A percentile compares a stretch with the other conserved stretches of the same genome.
Evolutionary conservation across 768 basidiomycete genomes (phyloP).

Genomic region (Boletus sp.): DNA sequence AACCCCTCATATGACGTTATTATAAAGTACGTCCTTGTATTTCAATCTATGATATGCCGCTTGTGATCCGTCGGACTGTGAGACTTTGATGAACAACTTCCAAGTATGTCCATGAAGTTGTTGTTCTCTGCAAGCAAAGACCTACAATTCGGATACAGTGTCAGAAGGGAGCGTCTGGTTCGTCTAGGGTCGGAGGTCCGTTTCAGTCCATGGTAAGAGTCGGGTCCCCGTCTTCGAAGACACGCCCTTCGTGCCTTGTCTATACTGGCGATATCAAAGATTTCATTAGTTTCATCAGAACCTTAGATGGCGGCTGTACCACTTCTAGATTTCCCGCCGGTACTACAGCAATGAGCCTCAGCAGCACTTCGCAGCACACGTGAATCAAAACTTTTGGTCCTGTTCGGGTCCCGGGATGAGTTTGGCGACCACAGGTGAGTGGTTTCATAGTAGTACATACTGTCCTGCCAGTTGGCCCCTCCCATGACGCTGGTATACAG

Average conservation of each 20-base stretch:
- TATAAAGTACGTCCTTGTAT: not conserved
- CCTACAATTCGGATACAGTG: not conserved
- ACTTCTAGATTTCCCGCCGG: not conserved
- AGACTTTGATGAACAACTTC: not conserved
- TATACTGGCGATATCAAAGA: not conserved
- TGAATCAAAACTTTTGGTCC: not conserved
- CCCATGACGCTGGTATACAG: constrained; percentile 5
- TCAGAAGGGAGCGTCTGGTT: not conserved
- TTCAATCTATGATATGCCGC: not conserved
- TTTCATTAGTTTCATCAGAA: not conserved
- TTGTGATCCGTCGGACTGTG: not conserved
- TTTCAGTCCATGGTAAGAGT: too few relatives aligned
- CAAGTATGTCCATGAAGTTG: too few relatives aligned
- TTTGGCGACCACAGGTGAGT: constrained; percentile 10
- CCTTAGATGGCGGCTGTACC: not conserved
- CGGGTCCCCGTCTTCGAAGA: too few relatives aligned
- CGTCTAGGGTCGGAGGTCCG: too few relatives aligned
- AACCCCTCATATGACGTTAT: not conserved
- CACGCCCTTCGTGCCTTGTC: not conserved
- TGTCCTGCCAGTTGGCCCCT: not conserved
- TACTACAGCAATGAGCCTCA: not conserved
- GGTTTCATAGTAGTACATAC: not conserved
- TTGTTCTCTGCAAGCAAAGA: not conserved
- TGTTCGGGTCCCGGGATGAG: not conserved
- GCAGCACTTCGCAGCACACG: not conserved